phyloP scores from a whole-genome alignment of 331 rosid species.

The Erythrophleum ivorense region DNA sequence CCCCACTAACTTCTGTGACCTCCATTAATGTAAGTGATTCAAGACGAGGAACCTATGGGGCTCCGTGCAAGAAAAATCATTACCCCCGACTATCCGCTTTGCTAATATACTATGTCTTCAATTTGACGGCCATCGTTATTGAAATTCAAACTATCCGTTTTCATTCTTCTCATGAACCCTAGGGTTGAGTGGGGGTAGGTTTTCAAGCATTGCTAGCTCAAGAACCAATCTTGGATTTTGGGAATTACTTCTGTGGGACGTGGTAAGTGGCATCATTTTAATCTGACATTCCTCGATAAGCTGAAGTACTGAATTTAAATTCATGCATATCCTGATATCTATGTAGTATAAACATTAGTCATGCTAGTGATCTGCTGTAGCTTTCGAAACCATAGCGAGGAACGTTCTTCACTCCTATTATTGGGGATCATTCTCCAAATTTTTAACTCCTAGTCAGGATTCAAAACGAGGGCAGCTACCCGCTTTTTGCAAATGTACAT shows the following conservation, averaged over 20 bases:
- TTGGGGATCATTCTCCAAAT: neutral
- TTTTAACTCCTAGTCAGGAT: neutral
- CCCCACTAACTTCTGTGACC: neutral
- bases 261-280: slow-evolving; percentile 16
- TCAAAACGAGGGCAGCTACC: neutral
- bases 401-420: neutral
- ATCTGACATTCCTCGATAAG: neutral
- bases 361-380: slow-evolving; percentile 1
- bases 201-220: neutral
- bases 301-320: slow-evolving; percentile 2
- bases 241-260: slow-evolving; percentile 4
- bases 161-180: neutral
- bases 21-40: slow-evolving; percentile 12
- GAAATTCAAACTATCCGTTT: slow-evolving; percentile 25
- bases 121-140: neutral
- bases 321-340: neutral
- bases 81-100: neutral
- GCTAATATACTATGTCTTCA: neutral
- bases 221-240: neutral
- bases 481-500: neutral
- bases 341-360: neutral
- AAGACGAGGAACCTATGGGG: neutral
- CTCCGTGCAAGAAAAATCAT: slow-evolving; percentile 8
- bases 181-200: slow-evolving; percentile 15
- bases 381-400: neutral